Base-by-base conservation (phyloP, 345 rosid genomes). In the Dovyalis caffra region DNA sequence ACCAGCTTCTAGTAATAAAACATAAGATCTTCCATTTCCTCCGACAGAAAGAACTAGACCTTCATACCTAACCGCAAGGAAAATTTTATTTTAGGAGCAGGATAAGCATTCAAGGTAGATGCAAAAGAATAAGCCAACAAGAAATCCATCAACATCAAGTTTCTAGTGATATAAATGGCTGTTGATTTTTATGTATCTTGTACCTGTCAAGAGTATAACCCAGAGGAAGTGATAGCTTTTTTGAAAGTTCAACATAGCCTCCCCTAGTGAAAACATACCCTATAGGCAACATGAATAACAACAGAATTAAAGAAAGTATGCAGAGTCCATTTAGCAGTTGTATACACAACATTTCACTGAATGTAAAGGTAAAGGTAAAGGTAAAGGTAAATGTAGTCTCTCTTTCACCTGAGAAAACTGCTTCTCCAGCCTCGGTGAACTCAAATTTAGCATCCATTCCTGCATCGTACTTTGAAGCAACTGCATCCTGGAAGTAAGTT, bases 391-490 rank as follows among this genome's bases (percentile, higher is more conserved):
- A n/a, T n/a, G n/a, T n/a, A n/a, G n/a, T n/a, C n/a, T n/a, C n/a
- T 11, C 29, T 56, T 56, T 40, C 79, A 95, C 99, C 99, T 76
- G 97, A 91, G 80, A 92, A 95, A 76, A 90, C 92, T 34, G 99
- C 97, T 10, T 89, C 80, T 68, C 91, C 99, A 12, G 87, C 76
- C 82, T 92, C 99, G 0, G 94, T 87, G 85, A 85, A 89, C 83
- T 92, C 93, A 69, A 95, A 90, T 82, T 83, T 92, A 66, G 95
- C 99, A 81, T 95, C 95, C 93, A 95, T 92, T 69, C 97, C 97
- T 31, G 88, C 97, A 78, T 91, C 99, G 70, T 87, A 95, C 87
- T 90, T 95, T 16, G 90, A 80, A 77, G 93, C 91, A 74, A 91
- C 64, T 32, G 84, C 86, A 68, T 95, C 97, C 88, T 90, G 94